Conservation (phyloP, 305 asterid genomes). For the Ilex paraguariensis region DNA sequence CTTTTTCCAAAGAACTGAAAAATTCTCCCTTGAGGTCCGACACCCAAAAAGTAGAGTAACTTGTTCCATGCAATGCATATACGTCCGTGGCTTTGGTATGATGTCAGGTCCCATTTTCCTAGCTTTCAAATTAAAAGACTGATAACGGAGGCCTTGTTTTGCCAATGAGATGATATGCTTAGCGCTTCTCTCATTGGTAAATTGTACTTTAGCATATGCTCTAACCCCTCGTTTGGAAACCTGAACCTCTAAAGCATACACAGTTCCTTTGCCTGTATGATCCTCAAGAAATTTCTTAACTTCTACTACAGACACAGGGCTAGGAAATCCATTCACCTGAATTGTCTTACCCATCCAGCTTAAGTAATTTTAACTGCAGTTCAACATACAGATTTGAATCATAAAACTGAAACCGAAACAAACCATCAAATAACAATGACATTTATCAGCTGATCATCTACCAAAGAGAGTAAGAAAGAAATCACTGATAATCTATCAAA, state of each 20-base stretch:
- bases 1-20: slow-evolving; percentile 51
- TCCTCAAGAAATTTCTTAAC: neutral
- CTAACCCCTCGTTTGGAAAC: neutral
- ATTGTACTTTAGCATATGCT: slow-evolving; percentile 3
- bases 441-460: too few relatives aligned
- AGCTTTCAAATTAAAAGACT: slow-evolving; percentile 52
- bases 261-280: slow-evolving; percentile 2
- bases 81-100: slow-evolving; percentile 15
- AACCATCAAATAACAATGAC: too few relatives aligned
- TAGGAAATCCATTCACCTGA: neutral
- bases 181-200: neutral
- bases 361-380: neutral
- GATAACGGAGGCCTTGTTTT: slow-evolving; percentile 27
- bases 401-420: too few relatives aligned
- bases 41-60: slow-evolving; percentile 61
- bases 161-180: slow-evolving; percentile 35
- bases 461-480: too few relatives aligned
- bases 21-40: slow-evolving; percentile 40
- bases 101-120: slow-evolving; percentile 29
- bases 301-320: neutral
- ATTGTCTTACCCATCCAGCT: slow-evolving; percentile 6
- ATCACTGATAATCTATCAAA: too few relatives aligned
- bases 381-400: neutral
- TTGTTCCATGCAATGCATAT: slow-evolving; percentile 33
- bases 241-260: neutral